These are phyloP conservation scores for Aspergillus wentii DNA, from an alignment of 495 filamentous ascomycete genomes.

Conservation along the genomic window DNA sequence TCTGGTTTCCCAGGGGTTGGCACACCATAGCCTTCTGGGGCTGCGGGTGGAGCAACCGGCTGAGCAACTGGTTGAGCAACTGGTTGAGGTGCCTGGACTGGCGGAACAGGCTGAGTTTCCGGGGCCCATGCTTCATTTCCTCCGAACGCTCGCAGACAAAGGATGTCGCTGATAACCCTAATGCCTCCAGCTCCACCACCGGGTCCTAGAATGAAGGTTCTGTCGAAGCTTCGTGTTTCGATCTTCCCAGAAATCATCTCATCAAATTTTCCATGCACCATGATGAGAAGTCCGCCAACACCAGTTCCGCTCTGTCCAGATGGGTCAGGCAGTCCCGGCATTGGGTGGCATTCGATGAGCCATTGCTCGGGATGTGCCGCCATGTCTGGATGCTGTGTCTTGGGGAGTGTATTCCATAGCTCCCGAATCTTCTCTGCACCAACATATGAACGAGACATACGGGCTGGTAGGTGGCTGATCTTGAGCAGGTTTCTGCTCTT, in stretches of 20 bases:
- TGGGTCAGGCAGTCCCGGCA: conserved; percentile 67
- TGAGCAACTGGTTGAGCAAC: conserved; percentile 5
- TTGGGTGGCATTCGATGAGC: conserved; percentile 75
- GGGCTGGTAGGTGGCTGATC: conserved; percentile 52
- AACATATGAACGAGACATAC: conserved; percentile 58
- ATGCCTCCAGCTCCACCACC: conserved; percentile 58
- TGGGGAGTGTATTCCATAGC: conserved; percentile 64
- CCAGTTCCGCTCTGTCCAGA: conserved; percentile 57
- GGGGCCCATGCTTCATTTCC: conserved; percentile 55
- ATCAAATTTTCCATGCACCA: conserved; percentile 77
- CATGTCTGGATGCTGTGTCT: conserved; percentile 70
- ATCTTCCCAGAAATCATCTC: conserved; percentile 57
- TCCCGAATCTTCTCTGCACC: conserved; percentile 64
- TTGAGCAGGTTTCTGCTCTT: conserved; percentile 76
- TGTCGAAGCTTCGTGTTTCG: conserved; percentile 72
- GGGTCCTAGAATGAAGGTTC: conserved; percentile 79
- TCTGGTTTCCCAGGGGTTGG: conserved; percentile 35
- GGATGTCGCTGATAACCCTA: conserved; percentile 75
- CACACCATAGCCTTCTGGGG: conserved; percentile 37
- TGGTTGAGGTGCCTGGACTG: conserved; percentile 15
- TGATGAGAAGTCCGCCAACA: conserved; percentile 74
- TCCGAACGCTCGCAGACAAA: conserved; percentile 63
- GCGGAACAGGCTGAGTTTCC: conserved; percentile 30
- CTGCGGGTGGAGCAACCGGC: conserved; percentile 14
- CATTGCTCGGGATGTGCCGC: conserved; percentile 59